Base-by-base conservation (phyloP, 768 basidiomycete genomes). In the Leccinum uliginosum region DNA sequence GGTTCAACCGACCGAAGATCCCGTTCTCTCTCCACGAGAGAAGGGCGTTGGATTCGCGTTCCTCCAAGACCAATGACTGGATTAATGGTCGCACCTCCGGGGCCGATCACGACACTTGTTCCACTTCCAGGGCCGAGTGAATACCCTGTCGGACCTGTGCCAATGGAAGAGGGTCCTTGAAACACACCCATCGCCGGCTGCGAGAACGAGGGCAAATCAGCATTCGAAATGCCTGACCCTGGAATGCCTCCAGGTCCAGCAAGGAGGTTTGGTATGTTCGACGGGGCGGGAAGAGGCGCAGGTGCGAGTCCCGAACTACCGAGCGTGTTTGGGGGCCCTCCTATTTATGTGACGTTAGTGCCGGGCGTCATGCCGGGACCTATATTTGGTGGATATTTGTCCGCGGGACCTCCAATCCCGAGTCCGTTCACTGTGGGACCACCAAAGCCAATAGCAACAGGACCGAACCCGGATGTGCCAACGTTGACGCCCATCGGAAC, bases 11-110 rank as follows among this genome's bases (percentile, higher is more conserved):
- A 73, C 21, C 6, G 70, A 71, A 8, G 70, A 71, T 64, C 68
- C 1, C 61, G 63, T 45, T 68, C 55, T 51, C 69, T 67, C 7
- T 75, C 75, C 60, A 76, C 77, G 61, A 32, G 66, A n/a, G 50
- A 57, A 1, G 66, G 60, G 24, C 68, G 68, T 38, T 62, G 68
- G 11, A 61, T 62, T 44, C 68, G 64, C 21, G 56, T 10, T 14
- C 64, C 64, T 27, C 59, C 68, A 19, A 59, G 56, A 19, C 64
- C 65, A 14, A 58, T 50, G 27, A 35, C 52, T 6, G 60, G 55
- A 12, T 59, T 55, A 9, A 56, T 68, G 23, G 66, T 57, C 21
- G 64, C 30, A 9, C 66, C 65, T 44, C 66, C 67, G 1, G 66
- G 66, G n/a, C 66, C 66, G 6, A 67, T 67, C 27, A 67, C 66